These are phyloP conservation scores for Russula griseocarnosa DNA, from an alignment of 768 basidiomycete species.

Conservation along the genomic window DNA sequence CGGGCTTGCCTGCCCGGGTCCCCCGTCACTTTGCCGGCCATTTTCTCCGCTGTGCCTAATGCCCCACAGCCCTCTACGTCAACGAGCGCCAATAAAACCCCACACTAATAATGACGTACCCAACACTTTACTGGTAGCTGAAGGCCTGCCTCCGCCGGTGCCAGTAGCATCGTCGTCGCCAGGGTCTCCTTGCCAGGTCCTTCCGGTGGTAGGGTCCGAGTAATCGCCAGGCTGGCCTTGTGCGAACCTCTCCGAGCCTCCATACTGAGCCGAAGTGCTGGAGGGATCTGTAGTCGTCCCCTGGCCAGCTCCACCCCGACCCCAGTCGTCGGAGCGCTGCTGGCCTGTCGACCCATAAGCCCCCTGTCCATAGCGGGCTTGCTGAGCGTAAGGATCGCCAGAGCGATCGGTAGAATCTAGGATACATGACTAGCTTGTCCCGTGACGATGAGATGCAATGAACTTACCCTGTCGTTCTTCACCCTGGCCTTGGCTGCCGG, in stretches of 20 bases:
- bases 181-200: background rate
- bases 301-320: background rate
- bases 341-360: background rate
- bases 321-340: background rate
- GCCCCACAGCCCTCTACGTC: slow-evolving; percentile 11
- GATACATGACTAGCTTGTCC: too few relatives aligned
- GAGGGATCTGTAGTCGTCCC: background rate
- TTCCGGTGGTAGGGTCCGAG: background rate
- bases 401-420: background rate
- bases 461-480: slow-evolving; percentile 7
- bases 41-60: slow-evolving; percentile 23
- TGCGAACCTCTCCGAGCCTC: background rate
- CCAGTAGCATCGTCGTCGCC: background rate
- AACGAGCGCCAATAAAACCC: background rate
- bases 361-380: background rate
- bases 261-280: slow-evolving; percentile 7
- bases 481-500: slow-evolving; percentile 16
- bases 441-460: background rate
- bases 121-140: slow-evolving; percentile 13
- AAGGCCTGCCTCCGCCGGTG: background rate
- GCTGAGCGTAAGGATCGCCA: background rate
- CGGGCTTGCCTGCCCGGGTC: slow-evolving; percentile 17
- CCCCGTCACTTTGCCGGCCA: slow-evolving; percentile 21
- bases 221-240: background rate
- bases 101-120: slow-evolving; percentile 18